phyloP scores from a whole-genome alignment of 306 rosid species.

The Prunus kanzakura region DNA sequence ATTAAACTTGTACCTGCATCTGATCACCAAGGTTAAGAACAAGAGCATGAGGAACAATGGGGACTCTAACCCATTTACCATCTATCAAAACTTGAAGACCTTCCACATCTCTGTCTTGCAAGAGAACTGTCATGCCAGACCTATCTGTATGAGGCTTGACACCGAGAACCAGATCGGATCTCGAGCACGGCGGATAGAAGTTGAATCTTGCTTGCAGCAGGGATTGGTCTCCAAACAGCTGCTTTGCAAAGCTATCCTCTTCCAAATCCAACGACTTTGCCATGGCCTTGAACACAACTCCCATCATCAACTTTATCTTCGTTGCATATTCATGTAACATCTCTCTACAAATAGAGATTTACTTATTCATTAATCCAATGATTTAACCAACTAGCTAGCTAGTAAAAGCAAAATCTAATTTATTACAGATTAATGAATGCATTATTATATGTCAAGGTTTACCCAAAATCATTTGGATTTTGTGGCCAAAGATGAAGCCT shows the following conservation, averaged over 20 bases:
- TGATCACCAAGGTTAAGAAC: constrained; percentile 80
- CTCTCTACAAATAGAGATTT: constrained; percentile 34
- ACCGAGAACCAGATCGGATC: constrained; percentile 66
- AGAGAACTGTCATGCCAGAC: constrained; percentile 50
- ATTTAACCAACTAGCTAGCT: background rate
- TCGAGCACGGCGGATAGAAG: constrained; percentile 67
- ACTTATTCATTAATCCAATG: too few species aligned
- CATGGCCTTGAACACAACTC: constrained; percentile 60
- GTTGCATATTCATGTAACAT: constrained; percentile 42
- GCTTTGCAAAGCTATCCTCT: constrained; percentile 49
- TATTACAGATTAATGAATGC: too few species aligned
- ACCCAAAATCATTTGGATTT: constrained; percentile 51
- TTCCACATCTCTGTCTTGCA: constrained; percentile 70
- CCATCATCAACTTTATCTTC: constrained; percentile 34
- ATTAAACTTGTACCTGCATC: background rate
- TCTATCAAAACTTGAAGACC: constrained; percentile 79
- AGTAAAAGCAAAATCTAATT: too few species aligned
- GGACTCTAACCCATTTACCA: constrained; percentile 60
- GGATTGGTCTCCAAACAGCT: constrained; percentile 40
- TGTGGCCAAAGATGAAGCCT: constrained; percentile 55
- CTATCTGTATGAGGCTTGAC: constrained; percentile 73
- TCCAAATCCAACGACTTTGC: constrained; percentile 67
- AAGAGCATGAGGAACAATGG: constrained; percentile 61
- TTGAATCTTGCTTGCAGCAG: constrained; percentile 49
- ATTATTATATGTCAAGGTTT: background rate